Percentiles rank a stretch among this genome's conserved stretches.
These are phyloP conservation scores for Annulohypoxylon maeteangense DNA, from an alignment of 495 filamentous ascomycete species.

Conservation along the genomic window DNA sequence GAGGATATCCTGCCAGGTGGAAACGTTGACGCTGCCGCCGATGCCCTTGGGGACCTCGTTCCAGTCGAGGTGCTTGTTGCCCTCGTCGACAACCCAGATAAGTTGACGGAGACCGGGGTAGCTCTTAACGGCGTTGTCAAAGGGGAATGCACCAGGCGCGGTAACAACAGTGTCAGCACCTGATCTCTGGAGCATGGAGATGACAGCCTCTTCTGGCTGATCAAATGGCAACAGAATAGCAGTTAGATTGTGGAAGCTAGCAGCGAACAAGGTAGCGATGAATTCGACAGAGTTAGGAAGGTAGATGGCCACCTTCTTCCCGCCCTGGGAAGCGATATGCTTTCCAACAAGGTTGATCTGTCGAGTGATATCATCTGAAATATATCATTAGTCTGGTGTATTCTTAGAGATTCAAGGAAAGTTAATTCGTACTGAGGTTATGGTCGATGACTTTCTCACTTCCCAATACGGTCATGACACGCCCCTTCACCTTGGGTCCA, in stretches of 20 bases:
- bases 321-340: conserved; percentile 72
- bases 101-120: conserved; percentile 79
- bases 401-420: neutral
- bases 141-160: conserved; percentile 85
- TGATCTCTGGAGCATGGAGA: conserved; percentile 73
- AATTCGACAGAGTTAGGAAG: conserved; percentile 94
- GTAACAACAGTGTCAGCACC: conserved; percentile 84
- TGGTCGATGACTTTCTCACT: conserved; percentile 77
- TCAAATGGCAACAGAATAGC: conserved; percentile 88
- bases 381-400: conserved; percentile 18
- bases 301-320: conserved; percentile 86
- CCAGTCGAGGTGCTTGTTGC: conserved; percentile 91
- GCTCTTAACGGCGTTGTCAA: conserved; percentile 73
- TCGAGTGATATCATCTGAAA: conserved; percentile 72
- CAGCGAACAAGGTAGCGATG: conserved; percentile 69
- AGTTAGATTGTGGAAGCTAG: conserved; percentile 82
- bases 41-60: conserved; percentile 81
- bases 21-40: conserved; percentile 75
- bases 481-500: conserved; percentile 70
- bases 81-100: conserved; percentile 92
- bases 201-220: conserved; percentile 70
- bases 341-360: conserved; percentile 90
- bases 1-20: conserved; percentile 88
- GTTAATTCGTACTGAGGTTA: conserved; percentile 60
- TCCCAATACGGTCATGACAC: conserved; percentile 83